Conservation (phyloP, 148 eudicot species). For the Heliamphora exappendiculata region DNA sequence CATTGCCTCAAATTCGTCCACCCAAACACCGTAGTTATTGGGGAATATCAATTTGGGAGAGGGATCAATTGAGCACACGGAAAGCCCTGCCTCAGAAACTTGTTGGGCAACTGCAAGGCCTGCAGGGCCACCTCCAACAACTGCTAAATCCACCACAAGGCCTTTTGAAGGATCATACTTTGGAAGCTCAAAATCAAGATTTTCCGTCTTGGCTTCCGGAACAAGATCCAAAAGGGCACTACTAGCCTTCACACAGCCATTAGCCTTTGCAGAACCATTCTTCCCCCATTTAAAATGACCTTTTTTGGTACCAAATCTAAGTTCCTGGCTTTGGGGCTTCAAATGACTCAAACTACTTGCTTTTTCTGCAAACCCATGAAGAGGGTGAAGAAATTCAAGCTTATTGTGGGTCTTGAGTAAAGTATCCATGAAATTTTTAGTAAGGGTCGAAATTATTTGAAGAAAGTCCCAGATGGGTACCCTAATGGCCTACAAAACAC, state of each 20-base stretch:
- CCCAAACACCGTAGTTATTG: constrained; percentile 99
- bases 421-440: no score
- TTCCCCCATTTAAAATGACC: constrained; percentile 28
- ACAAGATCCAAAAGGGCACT: constrained; percentile 83
- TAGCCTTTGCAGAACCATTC: constrained; percentile 37
- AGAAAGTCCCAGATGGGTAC: no score
- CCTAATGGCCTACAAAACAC: neutral
- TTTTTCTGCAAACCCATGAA: constrained; percentile 54
- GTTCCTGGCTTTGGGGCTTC: constrained; percentile 27
- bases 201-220: constrained; percentile 79
- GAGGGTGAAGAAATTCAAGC: constrained; percentile 66
- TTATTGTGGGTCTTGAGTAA: constrained; percentile 47
- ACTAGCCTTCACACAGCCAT: no score
- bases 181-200: constrained; percentile 90
- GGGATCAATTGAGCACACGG: constrained; percentile 93
- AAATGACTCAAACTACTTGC: constrained; percentile 27
- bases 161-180: constrained; percentile 80
- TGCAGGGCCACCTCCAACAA: constrained; percentile 98
- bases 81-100: constrained; percentile 83
- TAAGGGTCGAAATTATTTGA: no score
- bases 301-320: constrained; percentile 27
- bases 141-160: constrained; percentile 62
- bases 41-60: constrained; percentile 94
- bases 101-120: constrained; percentile 96
- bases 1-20: constrained; percentile 98